Conservation (phyloP, 202 grass and related monocot genomes). For the Brachypodium distachyon region DNA sequence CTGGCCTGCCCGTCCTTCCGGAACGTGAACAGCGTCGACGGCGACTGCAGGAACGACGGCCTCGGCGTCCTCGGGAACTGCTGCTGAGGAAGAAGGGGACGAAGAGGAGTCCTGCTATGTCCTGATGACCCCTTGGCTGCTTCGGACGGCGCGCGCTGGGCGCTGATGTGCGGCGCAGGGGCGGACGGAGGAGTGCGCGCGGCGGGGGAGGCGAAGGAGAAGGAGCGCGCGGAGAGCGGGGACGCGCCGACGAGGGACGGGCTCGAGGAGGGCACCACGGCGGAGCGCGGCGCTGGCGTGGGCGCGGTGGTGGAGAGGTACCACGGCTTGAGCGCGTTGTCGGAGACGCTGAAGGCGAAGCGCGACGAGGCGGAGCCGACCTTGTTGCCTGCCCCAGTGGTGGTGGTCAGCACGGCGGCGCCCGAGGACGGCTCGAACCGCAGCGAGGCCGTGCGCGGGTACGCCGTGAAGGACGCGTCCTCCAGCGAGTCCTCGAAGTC, state of each 20-base stretch:
- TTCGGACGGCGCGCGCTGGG: conserved; percentile 3
- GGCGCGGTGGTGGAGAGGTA: conserved; percentile 74
- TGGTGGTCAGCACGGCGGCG: not conserved
- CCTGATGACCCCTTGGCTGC: conserved; percentile 35
- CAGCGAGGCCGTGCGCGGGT: conserved; percentile 79
- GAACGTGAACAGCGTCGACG: conserved; percentile 81
- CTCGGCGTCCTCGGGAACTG: conserved; percentile 70
- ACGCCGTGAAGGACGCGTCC: conserved; percentile 60
- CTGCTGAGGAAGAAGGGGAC: not conserved
- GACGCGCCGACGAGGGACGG: conserved; percentile 87
- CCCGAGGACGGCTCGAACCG: conserved; percentile 55
- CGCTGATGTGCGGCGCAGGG: not conserved
- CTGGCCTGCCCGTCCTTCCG: conserved; percentile 60
- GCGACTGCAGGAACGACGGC: conserved; percentile 88
- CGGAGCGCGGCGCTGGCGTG: conserved; percentile 34
- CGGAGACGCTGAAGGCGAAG: conserved; percentile 76
- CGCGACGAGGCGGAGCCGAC: conserved; percentile 72
- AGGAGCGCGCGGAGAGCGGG: conserved; percentile 77
- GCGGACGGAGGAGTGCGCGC: conserved; percentile 30
- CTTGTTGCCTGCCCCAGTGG: not conserved
- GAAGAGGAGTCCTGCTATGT: conserved; percentile 11
- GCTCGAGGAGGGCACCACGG: conserved; percentile 46
- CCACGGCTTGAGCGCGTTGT: conserved; percentile 95
- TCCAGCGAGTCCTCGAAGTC: conserved; percentile 90
- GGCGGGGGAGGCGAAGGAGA: conserved; percentile 92